A percentile compares a stretch with the other conserved stretches of the same genome.
These are phyloP conservation scores for Schizochytrium sp. DNA, from an alignment of 108 stramenopile species.

Conservation along the genomic window DNA sequence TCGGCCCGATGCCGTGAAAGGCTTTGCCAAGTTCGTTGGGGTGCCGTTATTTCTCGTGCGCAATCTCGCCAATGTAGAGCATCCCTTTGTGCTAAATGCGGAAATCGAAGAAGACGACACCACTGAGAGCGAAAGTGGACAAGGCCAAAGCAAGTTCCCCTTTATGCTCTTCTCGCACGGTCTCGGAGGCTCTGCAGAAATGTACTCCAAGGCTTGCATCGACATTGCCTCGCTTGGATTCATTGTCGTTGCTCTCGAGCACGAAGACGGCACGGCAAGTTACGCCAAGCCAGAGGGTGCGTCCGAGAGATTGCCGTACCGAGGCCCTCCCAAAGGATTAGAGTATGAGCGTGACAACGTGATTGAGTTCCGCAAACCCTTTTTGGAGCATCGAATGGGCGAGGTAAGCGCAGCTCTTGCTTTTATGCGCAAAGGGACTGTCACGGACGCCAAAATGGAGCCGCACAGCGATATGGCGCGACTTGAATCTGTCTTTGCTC, in stretches of 20 bases:
- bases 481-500: not conserved
- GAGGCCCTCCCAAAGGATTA: not conserved
- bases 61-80: conserved; percentile 25
- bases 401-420: not conserved
- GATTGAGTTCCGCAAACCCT: not conserved
- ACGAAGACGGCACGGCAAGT: conserved; percentile 8
- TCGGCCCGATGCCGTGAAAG: conserved; percentile 34
- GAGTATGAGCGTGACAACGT: not conserved
- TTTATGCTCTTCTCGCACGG: conserved; percentile 14
- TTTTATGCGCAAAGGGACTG: not conserved
- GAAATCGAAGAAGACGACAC: not conserved
- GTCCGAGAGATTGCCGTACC: not conserved
- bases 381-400: not conserved
- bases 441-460: not conserved
- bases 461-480: not conserved
- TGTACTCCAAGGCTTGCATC: conserved; percentile 5
- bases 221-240: conserved; percentile 9
- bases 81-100: conserved; percentile 31
- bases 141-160: not conserved
- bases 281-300: conserved; percentile 9
- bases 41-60: not conserved
- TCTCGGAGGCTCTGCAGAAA: conserved; percentile 4
- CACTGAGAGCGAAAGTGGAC: not conserved
- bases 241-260: conserved; percentile 11
- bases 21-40: conserved; percentile 28